phyloP scores from a whole-genome alignment of 2,329 filamentous ascomycete genomes.

The Xylaria sp. region DNA sequence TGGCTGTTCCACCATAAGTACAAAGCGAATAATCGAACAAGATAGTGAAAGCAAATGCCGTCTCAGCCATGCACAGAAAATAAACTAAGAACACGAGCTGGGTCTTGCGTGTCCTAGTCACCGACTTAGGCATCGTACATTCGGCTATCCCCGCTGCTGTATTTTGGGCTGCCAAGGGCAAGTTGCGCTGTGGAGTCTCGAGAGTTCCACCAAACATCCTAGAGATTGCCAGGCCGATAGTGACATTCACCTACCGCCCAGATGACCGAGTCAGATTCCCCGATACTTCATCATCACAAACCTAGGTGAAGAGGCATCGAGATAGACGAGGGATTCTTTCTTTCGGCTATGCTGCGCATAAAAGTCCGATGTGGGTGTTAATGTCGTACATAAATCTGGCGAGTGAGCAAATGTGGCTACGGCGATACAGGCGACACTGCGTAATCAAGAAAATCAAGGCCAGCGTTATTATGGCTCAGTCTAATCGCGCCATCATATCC shows the following conservation, averaged over 20 bases:
- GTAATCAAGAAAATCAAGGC: constrained; percentile 45
- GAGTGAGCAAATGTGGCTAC: constrained; percentile 49
- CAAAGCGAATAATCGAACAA: constrained; percentile 53
- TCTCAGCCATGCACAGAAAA: constrained; percentile 63
- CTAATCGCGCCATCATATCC: constrained; percentile 97
- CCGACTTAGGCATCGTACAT: constrained; percentile 42
- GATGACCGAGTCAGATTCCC: constrained; percentile 40
- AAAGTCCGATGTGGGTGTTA: constrained; percentile 41
- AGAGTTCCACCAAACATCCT: constrained; percentile 40
- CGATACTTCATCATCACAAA: constrained; percentile 43
- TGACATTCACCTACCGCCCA: constrained; percentile 42
- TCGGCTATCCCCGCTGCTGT: constrained; percentile 38
- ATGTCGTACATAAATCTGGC: constrained; percentile 46
- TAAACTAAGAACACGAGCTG: constrained; percentile 57
- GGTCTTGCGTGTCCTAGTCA: constrained; percentile 44
- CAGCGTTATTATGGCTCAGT: constrained; percentile 69
- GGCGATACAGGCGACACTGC: constrained; percentile 50
- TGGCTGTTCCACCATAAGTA: constrained; percentile 50
- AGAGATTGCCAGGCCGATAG: constrained; percentile 43
- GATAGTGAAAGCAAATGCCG: constrained; percentile 59
- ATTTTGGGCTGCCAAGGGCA: constrained; percentile 42
- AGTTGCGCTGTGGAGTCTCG: constrained; percentile 37
- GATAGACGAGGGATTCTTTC: constrained; percentile 37
- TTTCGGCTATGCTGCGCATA: constrained; percentile 30
- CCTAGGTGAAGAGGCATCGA: constrained; percentile 42